These are phyloP conservation scores for Penicillium flavigenum DNA, from an alignment of 495 filamentous ascomycete genomes.

Conservation along the genomic window DNA sequence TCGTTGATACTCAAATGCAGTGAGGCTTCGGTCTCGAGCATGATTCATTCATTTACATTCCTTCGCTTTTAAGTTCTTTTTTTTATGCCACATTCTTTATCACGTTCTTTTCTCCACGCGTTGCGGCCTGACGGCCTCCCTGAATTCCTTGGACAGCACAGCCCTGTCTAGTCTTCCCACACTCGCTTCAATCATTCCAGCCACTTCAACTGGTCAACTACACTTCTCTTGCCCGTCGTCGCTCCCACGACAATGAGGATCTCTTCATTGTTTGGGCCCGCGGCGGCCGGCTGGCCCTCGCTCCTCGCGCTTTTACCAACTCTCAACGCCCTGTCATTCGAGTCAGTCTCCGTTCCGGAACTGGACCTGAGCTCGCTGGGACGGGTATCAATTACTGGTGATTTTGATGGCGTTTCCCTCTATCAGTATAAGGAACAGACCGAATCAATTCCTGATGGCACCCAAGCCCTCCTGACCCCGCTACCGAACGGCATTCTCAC, in stretches of 20 bases:
- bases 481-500: slow-evolving; percentile 85
- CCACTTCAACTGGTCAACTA: slow-evolving; percentile 8
- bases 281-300: slow-evolving; percentile 50
- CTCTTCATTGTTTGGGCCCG: slow-evolving; percentile 56
- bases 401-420: slow-evolving; percentile 88
- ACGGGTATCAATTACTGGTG: slow-evolving; percentile 79
- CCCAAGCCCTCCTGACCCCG: slow-evolving; percentile 74
- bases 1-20: slow-evolving; percentile 36
- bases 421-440: slow-evolving; percentile 82
- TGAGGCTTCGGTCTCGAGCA: slow-evolving; percentile 30
- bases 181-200: slow-evolving; percentile 15
- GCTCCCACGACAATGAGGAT: slow-evolving; percentile 52
- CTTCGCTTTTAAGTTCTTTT: slow-evolving; percentile 28
- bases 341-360: slow-evolving; percentile 68
- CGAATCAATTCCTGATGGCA: slow-evolving; percentile 70
- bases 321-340: slow-evolving; percentile 61
- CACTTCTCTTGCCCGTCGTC: slow-evolving; percentile 40
- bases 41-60: slow-evolving; percentile 31
- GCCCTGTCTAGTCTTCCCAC: slow-evolving; percentile 17
- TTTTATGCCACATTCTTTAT: slow-evolving; percentile 36
- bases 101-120: slow-evolving; percentile 38
- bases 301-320: slow-evolving; percentile 43
- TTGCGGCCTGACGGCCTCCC: slow-evolving; percentile 24
- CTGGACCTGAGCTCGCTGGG: slow-evolving; percentile 82
- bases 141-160: slow-evolving; percentile 25